These are phyloP conservation scores for Tetrapisispora nanseiensis DNA, from an alignment of 805 yeast species.

Conservation along the genomic window DNA sequence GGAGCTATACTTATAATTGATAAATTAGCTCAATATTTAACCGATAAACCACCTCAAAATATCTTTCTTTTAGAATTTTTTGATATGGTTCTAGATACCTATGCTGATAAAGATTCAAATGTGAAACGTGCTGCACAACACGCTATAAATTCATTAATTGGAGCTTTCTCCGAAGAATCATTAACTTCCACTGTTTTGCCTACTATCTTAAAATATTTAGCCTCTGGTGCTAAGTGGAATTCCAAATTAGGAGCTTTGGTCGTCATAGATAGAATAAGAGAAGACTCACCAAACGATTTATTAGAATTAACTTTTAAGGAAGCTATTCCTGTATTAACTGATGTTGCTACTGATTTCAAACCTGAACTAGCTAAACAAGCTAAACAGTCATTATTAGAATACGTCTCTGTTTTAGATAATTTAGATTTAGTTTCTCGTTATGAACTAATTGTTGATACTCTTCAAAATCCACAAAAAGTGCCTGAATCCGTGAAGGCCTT, in stretches of 20 bases:
- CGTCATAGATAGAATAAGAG: conserved; percentile 61
- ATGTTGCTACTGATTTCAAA: conserved; percentile 88
- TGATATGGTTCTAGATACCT: conserved; percentile 54
- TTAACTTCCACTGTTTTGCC: conserved; percentile 62
- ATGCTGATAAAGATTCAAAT: conserved; percentile 79
- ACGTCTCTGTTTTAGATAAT: conserved; percentile 80
- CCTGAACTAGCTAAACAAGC: conserved; percentile 91
- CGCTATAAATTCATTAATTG: conserved; percentile 61
- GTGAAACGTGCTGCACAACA: conserved; percentile 81
- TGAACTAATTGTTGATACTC: conserved; percentile 74
- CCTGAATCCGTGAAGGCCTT: conserved; percentile 82
- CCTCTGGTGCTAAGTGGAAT: conserved; percentile 86
- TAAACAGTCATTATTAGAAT: conserved; percentile 53
- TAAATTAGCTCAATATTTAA: conserved; percentile 49
- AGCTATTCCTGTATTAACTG: conserved; percentile 77
- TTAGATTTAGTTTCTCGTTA: conserved; percentile 83
- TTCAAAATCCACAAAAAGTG: conserved; percentile 82
- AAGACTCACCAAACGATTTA: conserved; percentile 75
- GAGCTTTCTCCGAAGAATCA: conserved; percentile 68
- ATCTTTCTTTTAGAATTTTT: conserved; percentile 60
- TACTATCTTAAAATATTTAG: conserved; percentile 51
- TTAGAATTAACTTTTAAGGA: conserved; percentile 71
- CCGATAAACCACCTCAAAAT: conserved; percentile 64
- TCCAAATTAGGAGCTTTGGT: conserved; percentile 73
- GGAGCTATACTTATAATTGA: conserved; percentile 55